Evolutionary conservation across 257 asterid genomes (phyloP), one percentile per base, ranked within the genome.

Genomic region (Fraxinus cuspidata): DNA sequence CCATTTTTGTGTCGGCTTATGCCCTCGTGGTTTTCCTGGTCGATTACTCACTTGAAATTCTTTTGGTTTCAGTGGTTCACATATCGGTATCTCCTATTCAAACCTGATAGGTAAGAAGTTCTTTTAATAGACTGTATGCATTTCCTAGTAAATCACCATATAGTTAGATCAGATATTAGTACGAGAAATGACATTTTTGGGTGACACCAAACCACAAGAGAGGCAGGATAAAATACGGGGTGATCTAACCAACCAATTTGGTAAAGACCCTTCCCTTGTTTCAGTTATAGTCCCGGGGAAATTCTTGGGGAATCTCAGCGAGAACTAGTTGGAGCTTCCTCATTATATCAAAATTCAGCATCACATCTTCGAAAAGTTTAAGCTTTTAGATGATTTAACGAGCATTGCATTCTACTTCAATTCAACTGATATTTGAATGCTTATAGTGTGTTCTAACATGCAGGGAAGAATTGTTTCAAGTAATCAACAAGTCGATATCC

Each of bases 21-120:
- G 28, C 60, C 1, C 53, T 68, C 64, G 21, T 69, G 38, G 19
- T 68, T 74, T 63, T 74, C 81, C 80, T 77, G 60, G 1, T 27
- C 42, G 71, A 56, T 37, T 72, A 64, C 82, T 90, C 31, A 84
- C 73, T 1, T 63, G 31, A 64, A 72, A 35, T 8, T 29, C 56
- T 51, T 68, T 78, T 21, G 49, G 74, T 80, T 85, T 64, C 96
- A 95, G 99, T 95, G 98, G 98, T 93, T 95, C 87, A 81, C 89
- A 27, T 91, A 95, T 81, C 89, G 98, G 65, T 91, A 90, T 81
- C 99, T 95, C 87, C 71, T 95, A 74, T 95, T 91, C 96, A 95
- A 89, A 84, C 99, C 99, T 16, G 91, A 91, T 77, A 77, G 99
- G 99, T 95, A 81, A 76, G 91, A 51, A 81, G 38, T 37, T 67